Evolutionary conservation across 805 yeast genomes (phyloP), one percentile per base, ranked within the genome.

Genomic region (Kodamaea kakaduensis): DNA sequence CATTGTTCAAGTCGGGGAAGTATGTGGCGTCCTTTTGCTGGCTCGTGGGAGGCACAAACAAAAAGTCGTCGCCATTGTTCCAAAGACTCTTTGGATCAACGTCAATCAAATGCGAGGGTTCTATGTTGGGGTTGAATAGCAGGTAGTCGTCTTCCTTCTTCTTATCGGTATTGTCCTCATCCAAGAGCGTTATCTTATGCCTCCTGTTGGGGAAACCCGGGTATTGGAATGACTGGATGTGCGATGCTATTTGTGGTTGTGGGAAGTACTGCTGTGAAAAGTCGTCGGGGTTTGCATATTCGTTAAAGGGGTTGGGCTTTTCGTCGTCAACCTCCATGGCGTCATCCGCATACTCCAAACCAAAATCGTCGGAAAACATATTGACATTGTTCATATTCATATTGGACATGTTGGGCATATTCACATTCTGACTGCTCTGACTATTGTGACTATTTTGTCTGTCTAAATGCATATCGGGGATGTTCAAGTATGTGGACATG

Each of bases 111-210:
- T 60, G 60, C 20, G 67, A 61, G 17, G 72, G 72, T 45, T 62
- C 64, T 17, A 64, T 59, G 46, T 65, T 61, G 7, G 72, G 61
- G 44, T 66, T 63, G 50, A 53, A 63, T 45, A 64, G 55, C 36
- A 56, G 54, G 42, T 51, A 59, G 37, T 64, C 68, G 17, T 64
- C 68, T 27, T 61, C 64, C 32, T 43, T 44, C 32, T 40, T 41
- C 38, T 45, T 41, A 19, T 32, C 35, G n/a, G 28, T 16, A 13
- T 38, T 33, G 17, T 49, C 46, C 4, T 58, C 55, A 14, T 51
- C 59, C 14, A 63, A 43, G 3, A 67, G 58, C 22, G 64, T 63
- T 24, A 64, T 56, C 25, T 58, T 47, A 39, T 64, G 52, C 31
- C 62, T 54, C 39, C 65, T 47, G 31, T 24, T 32, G 8, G 45